Evolutionary conservation across 2,329 filamentous ascomycete genomes (phyloP), one percentile per base, ranked within the genome.

Genomic region (Calonectria pauciramosa): DNA sequence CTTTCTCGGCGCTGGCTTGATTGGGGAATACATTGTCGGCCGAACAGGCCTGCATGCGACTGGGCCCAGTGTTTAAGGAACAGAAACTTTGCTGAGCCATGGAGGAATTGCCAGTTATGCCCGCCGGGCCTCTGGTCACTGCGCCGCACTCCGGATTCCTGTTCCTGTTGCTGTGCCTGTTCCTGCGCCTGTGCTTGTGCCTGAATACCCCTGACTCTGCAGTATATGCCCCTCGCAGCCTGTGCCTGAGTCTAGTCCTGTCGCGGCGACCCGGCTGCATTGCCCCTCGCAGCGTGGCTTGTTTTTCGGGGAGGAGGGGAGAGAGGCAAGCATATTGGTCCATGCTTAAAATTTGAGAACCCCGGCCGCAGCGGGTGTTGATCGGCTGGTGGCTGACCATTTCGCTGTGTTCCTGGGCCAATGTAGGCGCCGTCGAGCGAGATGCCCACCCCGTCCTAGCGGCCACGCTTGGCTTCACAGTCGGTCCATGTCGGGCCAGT

Each of bases 341-440:
- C 68, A 67, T 47, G 59, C 47, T 65, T 70, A 56, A 64, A 41
- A 64, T 73, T 73, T 63, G 54, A 70, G 52, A 59, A 49, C 26
- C 66, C 30, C n/a, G 20, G 66, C 11, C 38, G 26, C 52, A 4
- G 26, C 34, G 23, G 56, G 26, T 38, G 26, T 44, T 47, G 60
- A 65, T 44, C 41, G 59, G 69, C 28, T 59, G 52, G 74, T 18
- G 64, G 68, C 70, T 32, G 38, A 49, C 41, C 26, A 23, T 60
- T 34, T 38, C 18, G 44, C 68, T 74, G 79, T 81, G 79, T 81
- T 79, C 75, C 76, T 76, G 75, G 79, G 74, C 78, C 79, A 80
- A 80, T 80, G 64, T 72, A 30, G 51, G 56, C 54, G 68, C 30
- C 38, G 16, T 32, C 38, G 34, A 38, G 36, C 11, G 32, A 63